phyloP scores from a whole-genome alignment of 352 stramenopile species.

The Phytopythium vexans region DNA sequence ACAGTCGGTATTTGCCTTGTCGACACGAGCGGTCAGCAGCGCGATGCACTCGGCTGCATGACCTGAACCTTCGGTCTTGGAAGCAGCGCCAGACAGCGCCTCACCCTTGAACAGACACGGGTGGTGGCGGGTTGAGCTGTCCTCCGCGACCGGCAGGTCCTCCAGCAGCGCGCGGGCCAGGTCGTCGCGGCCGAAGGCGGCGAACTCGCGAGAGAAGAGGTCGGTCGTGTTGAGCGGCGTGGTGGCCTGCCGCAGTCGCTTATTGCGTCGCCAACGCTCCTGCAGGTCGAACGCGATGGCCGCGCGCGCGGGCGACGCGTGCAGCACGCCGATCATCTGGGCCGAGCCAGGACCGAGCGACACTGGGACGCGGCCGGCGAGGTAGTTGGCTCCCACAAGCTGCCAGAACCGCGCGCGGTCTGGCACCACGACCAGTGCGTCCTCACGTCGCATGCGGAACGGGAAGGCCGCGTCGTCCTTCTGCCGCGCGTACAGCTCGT shows the following conservation, averaged over 20 bases:
- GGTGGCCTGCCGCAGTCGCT: conserved; percentile 53
- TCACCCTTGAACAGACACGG: conserved; percentile 44
- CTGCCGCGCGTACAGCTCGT: conserved; percentile 24
- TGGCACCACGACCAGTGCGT: conserved; percentile 37
- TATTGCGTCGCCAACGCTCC: conserved; percentile 64
- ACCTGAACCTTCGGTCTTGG: conserved; percentile 26
- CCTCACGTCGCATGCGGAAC: conserved; percentile 46
- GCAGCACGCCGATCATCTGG: conserved; percentile 55
- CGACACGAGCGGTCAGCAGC: conserved; percentile 35
- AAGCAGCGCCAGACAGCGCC: conserved; percentile 7
- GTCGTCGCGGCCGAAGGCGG: conserved; percentile 28
- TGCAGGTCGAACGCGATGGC: conserved; percentile 61
- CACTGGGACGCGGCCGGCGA: conserved; percentile 39
- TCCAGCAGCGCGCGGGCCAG: conserved; percentile 10
- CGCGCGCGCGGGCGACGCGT: conserved; percentile 36
- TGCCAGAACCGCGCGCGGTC: conserved; percentile 51
- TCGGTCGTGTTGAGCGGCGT: conserved; percentile 62
- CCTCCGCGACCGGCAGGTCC: conserved; percentile 1
- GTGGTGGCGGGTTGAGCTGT: conserved; percentile 20
- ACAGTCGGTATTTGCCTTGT: conserved; percentile 50
- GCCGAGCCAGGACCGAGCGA: conserved; percentile 48
- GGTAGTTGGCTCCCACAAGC: conserved; percentile 57
- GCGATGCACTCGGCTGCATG: conserved; percentile 45
- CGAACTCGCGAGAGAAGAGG: conserved; percentile 57
- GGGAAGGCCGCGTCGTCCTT: conserved; percentile 46